Evolutionary conservation across 805 yeast genomes (phyloP), one percentile per base, ranked within the genome.

Genomic region (Priceomyces haplophilus): DNA sequence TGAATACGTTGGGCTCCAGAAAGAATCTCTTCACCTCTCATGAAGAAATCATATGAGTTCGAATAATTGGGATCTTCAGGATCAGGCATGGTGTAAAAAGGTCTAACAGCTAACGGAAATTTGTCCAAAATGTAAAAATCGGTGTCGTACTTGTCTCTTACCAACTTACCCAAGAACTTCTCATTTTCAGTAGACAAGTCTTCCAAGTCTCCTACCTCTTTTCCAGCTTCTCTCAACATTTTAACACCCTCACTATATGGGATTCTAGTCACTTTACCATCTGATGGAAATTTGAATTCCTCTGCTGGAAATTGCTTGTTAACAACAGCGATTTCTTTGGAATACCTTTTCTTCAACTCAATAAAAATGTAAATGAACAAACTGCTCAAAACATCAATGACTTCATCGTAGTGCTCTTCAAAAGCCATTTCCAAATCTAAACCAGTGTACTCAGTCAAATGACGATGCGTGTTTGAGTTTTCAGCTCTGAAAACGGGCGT

Each of bases 1-100:
- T 93, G 99, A 55, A 93, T 80, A 80, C 99, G 96, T 75, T 93
- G 99, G 45, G 99, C 99, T 59, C 99, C 99, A n/a, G 97, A 88
- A 55, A 93, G 73, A 58, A 93, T 93, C 73, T 93, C 99, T 74
- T 93, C 99, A 64, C 99, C 99, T 75, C 99, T 85, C 99, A 93
- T 93, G 79, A 93, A 93, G 83, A 93, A 93, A 73, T 93, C 99
- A 64, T 91, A 93, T 16, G 98, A 91, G 80, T 93, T 93, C 50
- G 98, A 90, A 73, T 90, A 90, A 55, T 84, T 78, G 50, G 96
- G 81, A 71, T 93, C 90, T 59, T 81, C 84, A 15, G 98, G 78
- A 65, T 89, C 97, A 49, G 99, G 98, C 99, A 93, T 93, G 38
- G 99, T 93, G 79, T 93, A 93, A 80, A 93, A 93, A 45, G 99